These are phyloP conservation scores for Ophiostoma sp. DNA, from an alignment of 2,329 filamentous ascomycete genomes.

Conservation along the genomic window DNA sequence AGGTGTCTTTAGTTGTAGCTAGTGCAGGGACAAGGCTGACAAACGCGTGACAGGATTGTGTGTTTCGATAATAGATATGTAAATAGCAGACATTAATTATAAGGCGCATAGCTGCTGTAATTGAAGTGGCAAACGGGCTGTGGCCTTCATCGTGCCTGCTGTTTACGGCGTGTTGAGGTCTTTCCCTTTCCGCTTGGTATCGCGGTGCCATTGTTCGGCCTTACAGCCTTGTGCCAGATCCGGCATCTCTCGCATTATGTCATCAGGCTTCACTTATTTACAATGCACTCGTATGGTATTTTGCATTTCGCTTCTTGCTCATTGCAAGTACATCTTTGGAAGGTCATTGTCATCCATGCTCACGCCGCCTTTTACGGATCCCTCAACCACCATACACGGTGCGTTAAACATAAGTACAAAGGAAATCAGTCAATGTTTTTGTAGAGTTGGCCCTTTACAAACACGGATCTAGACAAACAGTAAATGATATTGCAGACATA, in stretches of 20 bases:
- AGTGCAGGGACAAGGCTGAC: constrained; percentile 11
- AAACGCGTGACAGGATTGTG: neutral
- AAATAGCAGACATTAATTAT: neutral
- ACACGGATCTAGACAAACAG: neutral
- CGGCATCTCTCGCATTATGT: neutral
- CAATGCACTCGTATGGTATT: neutral
- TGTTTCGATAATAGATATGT: no score
- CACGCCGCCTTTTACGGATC: neutral
- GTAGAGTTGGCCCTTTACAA: neutral
- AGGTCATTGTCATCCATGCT: neutral
- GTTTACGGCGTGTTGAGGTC: neutral
- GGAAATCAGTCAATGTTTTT: neutral
- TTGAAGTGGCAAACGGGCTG: no score
- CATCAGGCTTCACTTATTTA: neutral
- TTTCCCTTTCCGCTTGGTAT: neutral
- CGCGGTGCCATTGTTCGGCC: neutral
- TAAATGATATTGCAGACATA: neutral
- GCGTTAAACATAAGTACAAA: neutral
- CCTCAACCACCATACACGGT: neutral
- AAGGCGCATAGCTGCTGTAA: neutral
- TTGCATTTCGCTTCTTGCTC: neutral
- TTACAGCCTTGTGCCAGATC: neutral
- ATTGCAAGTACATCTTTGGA: neutral
- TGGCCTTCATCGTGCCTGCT: neutral
- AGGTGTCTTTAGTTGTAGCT: neutral